Percentiles rank a stretch among this genome's conserved stretches.
Evolutionary conservation across 1,284 basidiomycete genomes (phyloP).

Genomic region (Neonothopanus nambi): DNA sequence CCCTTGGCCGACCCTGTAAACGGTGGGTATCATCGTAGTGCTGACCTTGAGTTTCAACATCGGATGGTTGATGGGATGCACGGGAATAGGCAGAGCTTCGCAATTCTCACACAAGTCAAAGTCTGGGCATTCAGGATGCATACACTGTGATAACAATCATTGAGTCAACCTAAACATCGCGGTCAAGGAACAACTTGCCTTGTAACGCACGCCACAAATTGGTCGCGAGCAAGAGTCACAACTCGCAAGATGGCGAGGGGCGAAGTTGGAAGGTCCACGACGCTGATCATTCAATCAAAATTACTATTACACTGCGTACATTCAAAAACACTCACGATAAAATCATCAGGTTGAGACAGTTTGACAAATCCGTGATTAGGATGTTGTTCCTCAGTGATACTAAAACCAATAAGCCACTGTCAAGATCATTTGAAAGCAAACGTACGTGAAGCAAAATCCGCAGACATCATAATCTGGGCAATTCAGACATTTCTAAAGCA

Average conservation of each 20-base stretch:
- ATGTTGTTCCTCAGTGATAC: conserved; percentile 72
- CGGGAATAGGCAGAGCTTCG: conserved; percentile 77
- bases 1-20: conserved; percentile 38
- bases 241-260: conserved; percentile 43
- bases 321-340: conserved; percentile 45
- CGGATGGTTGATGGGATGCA: conserved; percentile 76
- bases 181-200: conserved; percentile 41
- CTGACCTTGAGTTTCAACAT: conserved; percentile 75
- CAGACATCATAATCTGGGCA: conserved; percentile 84
- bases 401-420: conserved; percentile 24
- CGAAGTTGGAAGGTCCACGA: conserved; percentile 18
- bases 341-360: conserved; percentile 55
- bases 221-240: conserved; percentile 58
- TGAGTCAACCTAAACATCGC: conserved; percentile 9
- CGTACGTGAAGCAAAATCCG: conserved; percentile 63
- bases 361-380: conserved; percentile 78
- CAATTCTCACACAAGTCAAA: conserved; percentile 84
- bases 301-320: not conserved
- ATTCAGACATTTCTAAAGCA: conserved; percentile 61
- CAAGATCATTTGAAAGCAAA: conserved; percentile 2
- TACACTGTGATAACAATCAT: conserved; percentile 61
- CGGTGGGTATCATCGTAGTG: conserved; percentile 52
- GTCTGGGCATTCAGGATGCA: conserved; percentile 79
- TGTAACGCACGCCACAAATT: conserved; percentile 70
- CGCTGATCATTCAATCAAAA: conserved; percentile 20